These are phyloP conservation scores for Macrolepiota albuminosa DNA, from an alignment of 768 basidiomycete species.

Conservation along the genomic window DNA sequence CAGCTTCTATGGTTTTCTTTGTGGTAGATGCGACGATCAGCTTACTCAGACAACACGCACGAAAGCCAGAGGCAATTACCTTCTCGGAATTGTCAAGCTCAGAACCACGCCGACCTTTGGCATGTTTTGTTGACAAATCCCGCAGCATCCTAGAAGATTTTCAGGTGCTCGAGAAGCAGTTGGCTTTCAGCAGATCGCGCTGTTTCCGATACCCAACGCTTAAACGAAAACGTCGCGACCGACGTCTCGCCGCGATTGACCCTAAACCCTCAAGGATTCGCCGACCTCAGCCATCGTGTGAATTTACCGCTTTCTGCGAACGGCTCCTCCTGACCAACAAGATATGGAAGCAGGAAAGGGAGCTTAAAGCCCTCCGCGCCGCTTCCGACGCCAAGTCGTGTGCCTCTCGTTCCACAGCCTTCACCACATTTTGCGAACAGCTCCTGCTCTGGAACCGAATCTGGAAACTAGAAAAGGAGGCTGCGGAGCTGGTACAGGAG, in stretches of 20 bases:
- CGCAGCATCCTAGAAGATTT: slow-evolving; percentile 24
- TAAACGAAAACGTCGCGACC: slow-evolving; percentile 3
- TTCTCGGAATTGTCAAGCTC: neutral
- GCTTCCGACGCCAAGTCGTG: slow-evolving; percentile 20
- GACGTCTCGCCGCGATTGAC: neutral
- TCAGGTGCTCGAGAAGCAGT: slow-evolving; percentile 22
- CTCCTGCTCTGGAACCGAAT: slow-evolving; percentile 34
- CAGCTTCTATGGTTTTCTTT: slow-evolving; percentile 28
- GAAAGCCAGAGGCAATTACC: slow-evolving; percentile 15
- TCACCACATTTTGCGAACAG: slow-evolving; percentile 35
- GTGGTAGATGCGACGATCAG: slow-evolving; percentile 27
- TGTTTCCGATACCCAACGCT: neutral
- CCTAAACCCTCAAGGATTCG: neutral
- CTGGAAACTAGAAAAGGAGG: slow-evolving; percentile 35
- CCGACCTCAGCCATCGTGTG: slow-evolving; percentile 10
- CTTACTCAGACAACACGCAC: slow-evolving; percentile 13
- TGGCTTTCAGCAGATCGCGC: slow-evolving; percentile 5
- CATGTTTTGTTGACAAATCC: slow-evolving; percentile 18
- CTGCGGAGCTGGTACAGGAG: slow-evolving; percentile 28
- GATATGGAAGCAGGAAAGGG: slow-evolving; percentile 34
- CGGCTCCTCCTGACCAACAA: slow-evolving; percentile 33
- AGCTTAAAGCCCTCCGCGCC: slow-evolving; percentile 30
- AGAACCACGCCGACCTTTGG: slow-evolving; percentile 6
- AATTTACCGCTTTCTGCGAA: slow-evolving; percentile 36
- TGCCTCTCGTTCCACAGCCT: slow-evolving; percentile 23